Conservation (phyloP, 1,139 yeast genomes). For the Eremothecium gossypii region DNA sequence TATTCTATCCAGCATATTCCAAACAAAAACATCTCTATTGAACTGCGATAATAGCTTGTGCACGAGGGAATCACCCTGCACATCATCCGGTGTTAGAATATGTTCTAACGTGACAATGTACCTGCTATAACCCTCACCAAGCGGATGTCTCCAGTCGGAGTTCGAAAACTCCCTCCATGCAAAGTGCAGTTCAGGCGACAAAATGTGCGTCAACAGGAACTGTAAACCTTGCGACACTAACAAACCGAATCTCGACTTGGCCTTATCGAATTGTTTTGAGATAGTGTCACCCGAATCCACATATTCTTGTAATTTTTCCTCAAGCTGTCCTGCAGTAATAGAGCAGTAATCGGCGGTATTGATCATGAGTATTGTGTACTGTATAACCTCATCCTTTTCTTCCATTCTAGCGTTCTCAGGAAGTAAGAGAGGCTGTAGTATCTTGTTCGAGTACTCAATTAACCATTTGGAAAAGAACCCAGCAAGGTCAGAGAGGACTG, state of each 20-base stretch:
- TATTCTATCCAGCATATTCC: constrained; percentile 68
- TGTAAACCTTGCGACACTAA: constrained; percentile 53
- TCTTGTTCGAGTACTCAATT: constrained; percentile 49
- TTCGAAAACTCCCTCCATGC: constrained; percentile 84
- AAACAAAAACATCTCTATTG: constrained; percentile 59
- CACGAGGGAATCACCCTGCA: constrained; percentile 15
- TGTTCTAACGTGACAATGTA: constrained; percentile 53
- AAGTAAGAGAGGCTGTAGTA: constrained; percentile 53
- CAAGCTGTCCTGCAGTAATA: constrained; percentile 67
- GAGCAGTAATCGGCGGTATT: constrained; percentile 89
- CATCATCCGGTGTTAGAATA: constrained; percentile 35
- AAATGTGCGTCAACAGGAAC: constrained; percentile 48
- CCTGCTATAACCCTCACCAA: constrained; percentile 61
- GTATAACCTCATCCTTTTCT: constrained; percentile 48
- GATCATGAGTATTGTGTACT: constrained; percentile 59
- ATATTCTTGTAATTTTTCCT: constrained; percentile 48
- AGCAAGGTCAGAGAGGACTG: constrained; percentile 35
- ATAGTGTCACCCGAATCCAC: constrained; percentile 19
- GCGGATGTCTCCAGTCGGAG: constrained; percentile 62
- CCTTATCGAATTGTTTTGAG: constrained; percentile 42
- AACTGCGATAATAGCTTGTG: constrained; percentile 47
- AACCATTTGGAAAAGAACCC: constrained; percentile 61
- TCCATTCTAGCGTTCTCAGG: constrained; percentile 28
- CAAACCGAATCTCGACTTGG: constrained; percentile 47
- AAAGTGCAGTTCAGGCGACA: constrained; percentile 47